Conservation (phyloP, 1,139 yeast genomes). For the Suhomyces maxii region DNA sequence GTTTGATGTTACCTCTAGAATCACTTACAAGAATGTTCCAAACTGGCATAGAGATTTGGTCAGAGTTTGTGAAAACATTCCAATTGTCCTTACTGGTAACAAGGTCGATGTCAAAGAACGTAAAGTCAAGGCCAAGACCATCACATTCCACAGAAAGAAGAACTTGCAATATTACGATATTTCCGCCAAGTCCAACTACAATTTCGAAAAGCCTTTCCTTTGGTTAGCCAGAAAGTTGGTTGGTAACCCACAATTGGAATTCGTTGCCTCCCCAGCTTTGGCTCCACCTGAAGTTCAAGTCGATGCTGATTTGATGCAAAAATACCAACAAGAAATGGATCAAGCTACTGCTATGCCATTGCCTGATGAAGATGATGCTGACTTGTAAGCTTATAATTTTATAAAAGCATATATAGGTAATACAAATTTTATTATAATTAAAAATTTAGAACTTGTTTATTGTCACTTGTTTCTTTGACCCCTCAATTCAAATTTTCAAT, state of each 20-base stretch:
- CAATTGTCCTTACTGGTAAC: slow-evolving; percentile 98
- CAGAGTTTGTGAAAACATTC: slow-evolving; percentile 99
- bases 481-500: too few species aligned
- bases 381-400: slow-evolving; percentile 55
- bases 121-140: slow-evolving; percentile 99
- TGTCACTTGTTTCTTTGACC: too few species aligned
- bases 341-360: slow-evolving; percentile 99
- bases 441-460: too few species aligned
- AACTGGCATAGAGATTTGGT: slow-evolving; percentile 99
- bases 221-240: slow-evolving; percentile 99
- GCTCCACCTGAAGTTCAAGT: slow-evolving; percentile 99
- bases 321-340: slow-evolving; percentile 99
- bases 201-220: slow-evolving; percentile 99
- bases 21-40: slow-evolving; percentile 99
- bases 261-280: slow-evolving; percentile 98
- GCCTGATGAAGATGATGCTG: slow-evolving; percentile 99
- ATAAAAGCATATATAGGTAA: too few species aligned
- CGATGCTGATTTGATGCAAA: slow-evolving; percentile 93
- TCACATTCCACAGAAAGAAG: slow-evolving; percentile 99
- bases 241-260: slow-evolving; percentile 97
- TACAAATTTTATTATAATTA: too few species aligned
- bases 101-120: slow-evolving; percentile 99
- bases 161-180: slow-evolving; percentile 99
- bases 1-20: slow-evolving; percentile 99
- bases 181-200: slow-evolving; percentile 99